Conservation (phyloP, 202 grass and related monocot genomes). For the Saccharum hybrid region DNA sequence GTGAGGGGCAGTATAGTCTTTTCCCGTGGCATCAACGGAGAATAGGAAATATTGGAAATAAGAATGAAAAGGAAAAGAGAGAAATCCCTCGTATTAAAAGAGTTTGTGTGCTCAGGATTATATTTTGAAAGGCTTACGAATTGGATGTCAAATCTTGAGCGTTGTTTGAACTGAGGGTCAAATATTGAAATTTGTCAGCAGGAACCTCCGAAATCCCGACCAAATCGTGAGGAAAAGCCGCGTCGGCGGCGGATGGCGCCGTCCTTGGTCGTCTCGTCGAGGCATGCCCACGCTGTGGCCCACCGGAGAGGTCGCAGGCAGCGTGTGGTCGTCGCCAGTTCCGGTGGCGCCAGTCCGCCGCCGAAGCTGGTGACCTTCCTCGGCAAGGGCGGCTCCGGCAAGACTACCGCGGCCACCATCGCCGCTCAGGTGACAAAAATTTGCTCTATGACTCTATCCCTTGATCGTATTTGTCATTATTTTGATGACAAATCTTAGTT, state of each 20-base stretch:
- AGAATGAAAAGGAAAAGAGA: too few species aligned
- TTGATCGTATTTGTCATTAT: neutral
- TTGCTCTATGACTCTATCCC: neutral
- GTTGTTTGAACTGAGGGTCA: too few species aligned
- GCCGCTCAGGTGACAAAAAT: constrained; percentile 59
- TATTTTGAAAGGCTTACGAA: too few species aligned
- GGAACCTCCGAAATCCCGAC: constrained; percentile 6
- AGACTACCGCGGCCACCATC: constrained; percentile 79
- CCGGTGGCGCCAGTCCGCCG: constrained; percentile 40
- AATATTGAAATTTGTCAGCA: neutral
- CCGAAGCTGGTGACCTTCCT: constrained; percentile 91
- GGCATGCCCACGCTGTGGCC: constrained; percentile 15
- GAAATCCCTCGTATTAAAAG: too few species aligned
- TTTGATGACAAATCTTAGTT: neutral
- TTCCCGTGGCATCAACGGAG: too few species aligned
- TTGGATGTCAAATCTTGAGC: too few species aligned
- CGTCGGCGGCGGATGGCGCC: constrained; percentile 29
- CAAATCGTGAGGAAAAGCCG: constrained; percentile 4
- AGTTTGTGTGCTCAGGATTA: too few species aligned
- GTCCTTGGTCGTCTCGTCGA: constrained; percentile 46
- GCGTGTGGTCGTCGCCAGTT: constrained; percentile 51
- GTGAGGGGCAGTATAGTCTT: too few species aligned
- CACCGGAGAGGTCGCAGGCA: constrained; percentile 26
- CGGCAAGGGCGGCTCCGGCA: constrained; percentile 87
- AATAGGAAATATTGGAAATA: too few species aligned